These are phyloP conservation scores for Chaetomium tenue DNA, from an alignment of 495 filamentous ascomycete genomes.

Conservation along the genomic window DNA sequence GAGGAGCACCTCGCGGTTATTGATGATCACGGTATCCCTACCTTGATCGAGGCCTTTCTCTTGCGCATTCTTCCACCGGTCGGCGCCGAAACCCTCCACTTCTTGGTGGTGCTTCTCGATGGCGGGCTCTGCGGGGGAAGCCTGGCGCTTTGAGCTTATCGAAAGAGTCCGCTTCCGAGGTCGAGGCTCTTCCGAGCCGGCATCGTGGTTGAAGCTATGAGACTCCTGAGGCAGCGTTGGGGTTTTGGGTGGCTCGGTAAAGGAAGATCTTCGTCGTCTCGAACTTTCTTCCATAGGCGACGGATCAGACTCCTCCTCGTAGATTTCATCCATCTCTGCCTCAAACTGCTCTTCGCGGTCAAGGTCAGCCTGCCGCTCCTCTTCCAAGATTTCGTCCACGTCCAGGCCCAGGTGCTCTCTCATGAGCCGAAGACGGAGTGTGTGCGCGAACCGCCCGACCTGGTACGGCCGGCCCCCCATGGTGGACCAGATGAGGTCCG, in stretches of 20 bases:
- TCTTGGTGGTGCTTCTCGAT: conserved; percentile 66
- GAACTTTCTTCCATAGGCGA: conserved; percentile 36
- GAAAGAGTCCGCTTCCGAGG: conserved; percentile 45
- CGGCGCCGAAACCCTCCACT: conserved; percentile 70
- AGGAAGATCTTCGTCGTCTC: conserved; percentile 16
- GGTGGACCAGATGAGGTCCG: conserved; percentile 85
- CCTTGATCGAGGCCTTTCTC: conserved; percentile 55
- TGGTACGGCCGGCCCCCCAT: conserved; percentile 88
- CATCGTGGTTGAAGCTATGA: conserved; percentile 82
- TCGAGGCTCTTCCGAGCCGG: conserved; percentile 64
- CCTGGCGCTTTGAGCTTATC: conserved; percentile 47
- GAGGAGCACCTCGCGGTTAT: conserved; percentile 65
- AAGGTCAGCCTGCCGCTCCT: conserved; percentile 62
- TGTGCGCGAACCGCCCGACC: conserved; percentile 90
- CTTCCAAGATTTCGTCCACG: conserved; percentile 84
- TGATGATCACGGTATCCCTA: conserved; percentile 64
- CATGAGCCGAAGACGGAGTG: conserved; percentile 91
- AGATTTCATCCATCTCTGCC: conserved; percentile 55
- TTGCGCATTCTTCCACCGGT: conserved; percentile 62
- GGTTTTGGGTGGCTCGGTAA: conserved; percentile 16
- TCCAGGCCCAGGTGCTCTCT: conserved; percentile 95
- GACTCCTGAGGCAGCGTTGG: conserved; percentile 27
- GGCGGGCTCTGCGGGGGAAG: conserved; percentile 40
- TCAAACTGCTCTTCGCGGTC: conserved; percentile 51
- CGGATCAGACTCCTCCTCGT: conserved; percentile 41